phyloP scores from a whole-genome alignment of 768 basidiomycete genomes.

The Boletus eberwhitei region DNA sequence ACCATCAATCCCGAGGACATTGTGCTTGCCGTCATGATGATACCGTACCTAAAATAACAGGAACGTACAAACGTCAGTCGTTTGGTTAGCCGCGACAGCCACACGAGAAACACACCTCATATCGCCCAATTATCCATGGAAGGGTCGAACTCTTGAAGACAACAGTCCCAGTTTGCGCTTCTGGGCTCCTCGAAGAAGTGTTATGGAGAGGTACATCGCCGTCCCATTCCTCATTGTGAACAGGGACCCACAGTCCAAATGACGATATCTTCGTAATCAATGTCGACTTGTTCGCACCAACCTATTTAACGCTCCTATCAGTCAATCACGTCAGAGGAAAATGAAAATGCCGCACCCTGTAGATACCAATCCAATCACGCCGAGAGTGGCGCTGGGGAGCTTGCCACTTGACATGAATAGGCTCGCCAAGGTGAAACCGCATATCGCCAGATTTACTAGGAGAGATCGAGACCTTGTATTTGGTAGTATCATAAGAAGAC shows the following conservation, averaged over 20 bases:
- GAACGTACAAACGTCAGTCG: neutral
- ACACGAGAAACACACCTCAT: conserved; percentile 52
- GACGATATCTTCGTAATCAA: conserved; percentile 83
- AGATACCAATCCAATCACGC: conserved; percentile 95
- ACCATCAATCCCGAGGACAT: conserved; percentile 83
- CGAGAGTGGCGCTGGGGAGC: conserved; percentile 84
- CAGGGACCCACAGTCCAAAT: conserved; percentile 89
- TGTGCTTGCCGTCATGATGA: conserved; percentile 97
- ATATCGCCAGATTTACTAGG: conserved; percentile 48
- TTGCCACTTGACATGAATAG: conserved; percentile 82
- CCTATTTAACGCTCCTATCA: conserved; percentile 38
- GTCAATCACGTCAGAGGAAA: neutral
- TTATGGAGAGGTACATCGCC: conserved; percentile 70
- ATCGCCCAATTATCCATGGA: conserved; percentile 82
- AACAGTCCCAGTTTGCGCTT: conserved; percentile 58
- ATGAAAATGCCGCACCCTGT: conserved; percentile 49
- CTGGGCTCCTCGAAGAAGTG: conserved; percentile 33
- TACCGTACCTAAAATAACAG: conserved; percentile 62
- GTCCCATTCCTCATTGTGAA: conserved; percentile 91
- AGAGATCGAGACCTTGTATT: conserved; percentile 69
- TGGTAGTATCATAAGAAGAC: conserved; percentile 71
- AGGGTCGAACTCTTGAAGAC: conserved; percentile 76
- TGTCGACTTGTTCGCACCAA: conserved; percentile 83
- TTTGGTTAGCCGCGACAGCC: neutral
- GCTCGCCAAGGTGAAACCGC: conserved; percentile 87